These are phyloP conservation scores for Ochetophila trinervis DNA, from an alignment of 306 rosid species.

Conservation along the genomic window DNA sequence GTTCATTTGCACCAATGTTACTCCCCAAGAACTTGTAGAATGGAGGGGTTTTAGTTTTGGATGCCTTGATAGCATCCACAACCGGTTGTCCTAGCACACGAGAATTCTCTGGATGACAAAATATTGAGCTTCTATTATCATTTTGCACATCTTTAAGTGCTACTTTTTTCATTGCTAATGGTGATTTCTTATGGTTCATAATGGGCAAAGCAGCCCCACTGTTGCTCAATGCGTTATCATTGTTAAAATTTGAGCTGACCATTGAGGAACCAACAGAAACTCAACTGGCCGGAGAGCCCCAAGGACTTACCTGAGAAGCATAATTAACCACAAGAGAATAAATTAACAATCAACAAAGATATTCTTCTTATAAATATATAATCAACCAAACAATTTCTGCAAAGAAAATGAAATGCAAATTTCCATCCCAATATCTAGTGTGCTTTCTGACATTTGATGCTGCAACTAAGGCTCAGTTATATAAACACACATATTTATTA, in stretches of 20 bases:
- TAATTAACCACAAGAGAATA: not conserved
- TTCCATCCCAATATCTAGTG: not conserved
- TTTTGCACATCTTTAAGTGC: conserved; percentile 42
- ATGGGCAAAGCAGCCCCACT: conserved; percentile 25
- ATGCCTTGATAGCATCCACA: conserved; percentile 19
- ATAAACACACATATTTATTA: not conserved
- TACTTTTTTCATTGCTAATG: conserved; percentile 30
- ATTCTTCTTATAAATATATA: not conserved
- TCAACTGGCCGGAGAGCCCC: conserved; percentile 1
- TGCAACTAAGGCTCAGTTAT: not conserved
- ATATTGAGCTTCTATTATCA: conserved; percentile 21
- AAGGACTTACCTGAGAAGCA: not conserved
- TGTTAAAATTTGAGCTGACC: conserved; percentile 20
- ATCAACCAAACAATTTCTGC: not conserved
- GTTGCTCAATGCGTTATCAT: not conserved
- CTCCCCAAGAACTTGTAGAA: conserved; percentile 23
- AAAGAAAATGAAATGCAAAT: not conserved
- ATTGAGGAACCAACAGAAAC: conserved; percentile 16
- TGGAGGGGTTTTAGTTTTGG: conserved; percentile 27
- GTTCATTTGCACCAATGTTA: conserved; percentile 26
- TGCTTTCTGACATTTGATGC: not conserved
- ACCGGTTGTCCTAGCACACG: conserved; percentile 17
- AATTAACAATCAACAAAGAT: not conserved
- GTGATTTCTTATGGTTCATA: conserved; percentile 28
- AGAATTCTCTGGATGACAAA: conserved; percentile 18